phyloP scores from a whole-genome alignment of 2,329 filamentous ascomycete species.

The Capronia epimyces region DNA sequence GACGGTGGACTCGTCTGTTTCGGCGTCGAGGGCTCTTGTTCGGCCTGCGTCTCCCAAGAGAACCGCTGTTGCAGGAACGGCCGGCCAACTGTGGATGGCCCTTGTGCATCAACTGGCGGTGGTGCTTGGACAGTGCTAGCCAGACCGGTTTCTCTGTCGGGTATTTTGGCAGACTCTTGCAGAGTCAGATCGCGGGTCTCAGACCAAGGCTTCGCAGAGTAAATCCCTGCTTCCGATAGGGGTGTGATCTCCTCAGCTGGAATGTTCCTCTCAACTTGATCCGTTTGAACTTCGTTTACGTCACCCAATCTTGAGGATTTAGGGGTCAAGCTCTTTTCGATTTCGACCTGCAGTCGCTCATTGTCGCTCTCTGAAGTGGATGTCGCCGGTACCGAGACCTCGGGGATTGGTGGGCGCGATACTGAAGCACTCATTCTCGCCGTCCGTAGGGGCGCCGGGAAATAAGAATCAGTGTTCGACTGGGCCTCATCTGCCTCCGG shows the following conservation, averaged over 20 bases:
- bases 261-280: neutral
- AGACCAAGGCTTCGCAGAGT: no score
- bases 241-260: neutral
- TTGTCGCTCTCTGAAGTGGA: slow-evolving; percentile 39
- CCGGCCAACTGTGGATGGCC: slow-evolving; percentile 5
- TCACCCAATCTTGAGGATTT: slow-evolving; percentile 20
- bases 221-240: neutral
- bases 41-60: slow-evolving; percentile 39
- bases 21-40: slow-evolving; percentile 12
- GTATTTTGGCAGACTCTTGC: neutral
- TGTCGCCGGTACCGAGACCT: slow-evolving; percentile 34
- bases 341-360: slow-evolving; percentile 44
- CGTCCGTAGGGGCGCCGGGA: slow-evolving; percentile 28
- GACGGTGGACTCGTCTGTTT: slow-evolving; percentile 14
- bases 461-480: slow-evolving; percentile 24
- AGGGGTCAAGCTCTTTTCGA: slow-evolving; percentile 45
- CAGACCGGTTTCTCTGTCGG: neutral
- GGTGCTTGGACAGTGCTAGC: neutral
- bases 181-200: neutral
- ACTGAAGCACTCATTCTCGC: slow-evolving; percentile 15
- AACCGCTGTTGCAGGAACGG: slow-evolving; percentile 37
- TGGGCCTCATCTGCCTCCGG: slow-evolving; percentile 6
- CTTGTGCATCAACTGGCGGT: neutral
- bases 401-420: slow-evolving; percentile 34
- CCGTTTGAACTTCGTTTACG: neutral